Evolutionary conservation across 768 basidiomycete species (phyloP).

Genomic region (Clathrus columnatus): DNA sequence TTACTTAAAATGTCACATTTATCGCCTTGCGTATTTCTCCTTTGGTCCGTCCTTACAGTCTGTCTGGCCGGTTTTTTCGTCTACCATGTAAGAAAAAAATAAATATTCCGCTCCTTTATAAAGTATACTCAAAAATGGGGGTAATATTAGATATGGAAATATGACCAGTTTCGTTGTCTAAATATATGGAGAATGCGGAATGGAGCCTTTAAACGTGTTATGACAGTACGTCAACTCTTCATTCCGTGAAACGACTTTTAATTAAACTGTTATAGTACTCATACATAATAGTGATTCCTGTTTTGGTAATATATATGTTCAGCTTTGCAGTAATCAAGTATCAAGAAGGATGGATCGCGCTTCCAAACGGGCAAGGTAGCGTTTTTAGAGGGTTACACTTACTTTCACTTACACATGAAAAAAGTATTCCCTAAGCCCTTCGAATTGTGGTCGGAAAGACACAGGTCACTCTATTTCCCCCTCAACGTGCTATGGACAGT

Average conservation of each 20-base stretch:
- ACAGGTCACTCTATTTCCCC: constrained; percentile 50
- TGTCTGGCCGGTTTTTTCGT: constrained; percentile 56
- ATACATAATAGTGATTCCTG: constrained; percentile 55
- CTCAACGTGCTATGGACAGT: constrained; percentile 54
- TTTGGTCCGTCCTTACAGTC: constrained; percentile 50
- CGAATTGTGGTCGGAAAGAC: constrained; percentile 40
- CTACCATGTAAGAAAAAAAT: constrained; percentile 38
- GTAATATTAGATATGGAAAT: constrained; percentile 47
- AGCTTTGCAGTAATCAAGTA: constrained; percentile 72
- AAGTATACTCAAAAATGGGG: neutral
- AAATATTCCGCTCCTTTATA: neutral
- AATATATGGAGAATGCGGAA: constrained; percentile 31
- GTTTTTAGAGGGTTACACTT: constrained; percentile 32
- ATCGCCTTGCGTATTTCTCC: constrained; percentile 49
- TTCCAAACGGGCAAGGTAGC: constrained; percentile 23
- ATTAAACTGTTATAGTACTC: constrained; percentile 45
- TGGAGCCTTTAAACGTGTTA: constrained; percentile 76
- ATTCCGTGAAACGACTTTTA: neutral
- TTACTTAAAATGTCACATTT: constrained; percentile 55
- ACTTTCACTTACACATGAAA: constrained; percentile 20
- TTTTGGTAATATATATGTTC: constrained; percentile 46
- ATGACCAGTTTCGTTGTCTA: constrained; percentile 69
- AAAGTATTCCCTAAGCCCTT: constrained; percentile 62
- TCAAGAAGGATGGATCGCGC: constrained; percentile 45
- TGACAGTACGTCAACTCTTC: constrained; percentile 52